phyloP scores from a whole-genome alignment of 1,139 yeast genomes.

The Zygoascus sp. region DNA sequence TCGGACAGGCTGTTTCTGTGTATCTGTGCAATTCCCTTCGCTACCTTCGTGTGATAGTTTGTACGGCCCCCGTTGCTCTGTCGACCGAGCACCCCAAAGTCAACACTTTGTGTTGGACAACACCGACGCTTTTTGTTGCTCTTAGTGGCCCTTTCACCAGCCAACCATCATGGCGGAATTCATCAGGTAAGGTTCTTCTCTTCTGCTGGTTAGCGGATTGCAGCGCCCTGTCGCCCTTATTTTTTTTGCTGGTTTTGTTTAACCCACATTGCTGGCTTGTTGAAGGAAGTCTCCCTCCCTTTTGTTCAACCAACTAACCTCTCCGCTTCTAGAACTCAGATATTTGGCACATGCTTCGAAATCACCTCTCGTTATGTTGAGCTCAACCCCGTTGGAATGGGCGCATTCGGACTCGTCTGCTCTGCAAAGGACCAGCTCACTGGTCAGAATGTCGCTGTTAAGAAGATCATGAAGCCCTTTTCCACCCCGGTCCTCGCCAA shows the following conservation, averaged over 20 bases:
- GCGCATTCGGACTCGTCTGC: conserved; percentile 96
- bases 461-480: conserved; percentile 96
- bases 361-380: conserved; percentile 88
- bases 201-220: too few species aligned
- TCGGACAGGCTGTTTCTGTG: too few species aligned
- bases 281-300: too few species aligned
- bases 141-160: background rate
- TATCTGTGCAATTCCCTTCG: too few species aligned
- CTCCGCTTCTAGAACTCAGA: conserved; percentile 41
- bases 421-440: conserved; percentile 91
- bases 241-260: background rate
- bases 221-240: too few species aligned
- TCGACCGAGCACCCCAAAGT: too few species aligned
- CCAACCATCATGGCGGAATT: conserved; percentile 30
- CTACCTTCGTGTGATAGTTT: too few species aligned
- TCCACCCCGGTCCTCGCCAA: conserved; percentile 92
- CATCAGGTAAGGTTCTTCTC: conserved; percentile 24
- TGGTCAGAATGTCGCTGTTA: conserved; percentile 91
- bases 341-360: conserved; percentile 53
- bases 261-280: too few species aligned
- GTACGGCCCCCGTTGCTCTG: too few species aligned
- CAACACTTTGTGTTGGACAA: too few species aligned
- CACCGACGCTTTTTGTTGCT: background rate
- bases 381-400: conserved; percentile 97
- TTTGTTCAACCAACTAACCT: background rate